phyloP scores from a whole-genome alignment of 1,139 yeast genomes.

The Diutina siamensis region DNA sequence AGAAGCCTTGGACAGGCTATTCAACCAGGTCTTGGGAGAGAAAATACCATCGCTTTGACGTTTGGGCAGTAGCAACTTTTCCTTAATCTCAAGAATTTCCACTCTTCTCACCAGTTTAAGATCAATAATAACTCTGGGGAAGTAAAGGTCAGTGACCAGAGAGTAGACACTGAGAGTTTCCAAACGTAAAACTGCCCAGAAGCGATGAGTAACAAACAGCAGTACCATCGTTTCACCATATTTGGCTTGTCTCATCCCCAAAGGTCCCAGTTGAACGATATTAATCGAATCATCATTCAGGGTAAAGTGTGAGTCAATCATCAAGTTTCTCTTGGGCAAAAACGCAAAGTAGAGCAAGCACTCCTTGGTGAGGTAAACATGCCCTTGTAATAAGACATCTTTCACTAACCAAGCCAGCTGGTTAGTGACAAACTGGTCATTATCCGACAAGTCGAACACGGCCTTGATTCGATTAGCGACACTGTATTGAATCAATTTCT shows the following conservation, averaged over 20 bases:
- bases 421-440: not conserved
- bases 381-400: constrained; percentile 81
- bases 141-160: constrained; percentile 67
- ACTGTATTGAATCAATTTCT: not conserved
- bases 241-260: constrained; percentile 38
- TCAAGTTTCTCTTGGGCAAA: constrained; percentile 44
- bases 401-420: constrained; percentile 29
- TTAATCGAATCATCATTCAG: constrained; percentile 18
- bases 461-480: not conserved
- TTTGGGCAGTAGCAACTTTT: not conserved
- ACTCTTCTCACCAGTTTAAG: constrained; percentile 15
- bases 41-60: not conserved
- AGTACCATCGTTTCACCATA: constrained; percentile 29
- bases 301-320: constrained; percentile 11
- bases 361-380: constrained; percentile 55
- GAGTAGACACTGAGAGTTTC: constrained; percentile 60
- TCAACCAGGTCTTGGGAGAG: not conserved
- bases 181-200: constrained; percentile 71
- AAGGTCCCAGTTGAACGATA: constrained; percentile 31
- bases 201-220: constrained; percentile 25
- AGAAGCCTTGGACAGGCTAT: not conserved
- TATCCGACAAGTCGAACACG: not conserved
- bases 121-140: constrained; percentile 70
- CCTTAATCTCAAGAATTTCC: not conserved
- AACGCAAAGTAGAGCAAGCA: constrained; percentile 70